phyloP scores from a whole-genome alignment of 441 rosid species.

The Pelargonium citronellum region DNA sequence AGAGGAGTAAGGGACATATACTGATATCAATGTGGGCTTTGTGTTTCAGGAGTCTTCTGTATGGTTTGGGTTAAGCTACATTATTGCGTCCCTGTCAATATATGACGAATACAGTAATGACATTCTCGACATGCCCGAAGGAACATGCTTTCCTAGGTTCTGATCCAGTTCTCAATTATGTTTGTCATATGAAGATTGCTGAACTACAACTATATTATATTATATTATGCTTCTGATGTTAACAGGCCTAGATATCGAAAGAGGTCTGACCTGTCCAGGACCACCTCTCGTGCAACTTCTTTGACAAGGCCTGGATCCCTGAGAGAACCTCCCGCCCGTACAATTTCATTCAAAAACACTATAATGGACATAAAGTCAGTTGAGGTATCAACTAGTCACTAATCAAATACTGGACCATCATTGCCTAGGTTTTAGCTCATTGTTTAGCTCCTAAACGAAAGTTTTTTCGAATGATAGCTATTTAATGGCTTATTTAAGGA shows the following conservation, averaged over 20 bases:
- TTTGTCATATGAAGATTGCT: not conserved
- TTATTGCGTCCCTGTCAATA: slow-evolving; percentile 67
- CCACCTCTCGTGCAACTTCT: slow-evolving; percentile 31
- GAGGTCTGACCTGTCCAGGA: slow-evolving; percentile 25
- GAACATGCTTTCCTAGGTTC: slow-evolving; percentile 90
- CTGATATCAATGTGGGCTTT: slow-evolving; percentile 13
- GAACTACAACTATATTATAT: too few species aligned
- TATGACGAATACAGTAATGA: slow-evolving; percentile 95
- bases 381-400: slow-evolving; percentile 38
- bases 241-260: slow-evolving; percentile 60
- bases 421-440: not conserved
- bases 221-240: slow-evolving; percentile 15
- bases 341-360: slow-evolving; percentile 42
- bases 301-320: slow-evolving; percentile 48
- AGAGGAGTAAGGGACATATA: not conserved
- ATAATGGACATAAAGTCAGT: slow-evolving; percentile 70
- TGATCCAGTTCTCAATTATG: slow-evolving; percentile 12
- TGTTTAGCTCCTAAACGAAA: slow-evolving; percentile 15
- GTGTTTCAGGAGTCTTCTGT: slow-evolving; percentile 72
- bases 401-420: not conserved
- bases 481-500: slow-evolving; percentile 55
- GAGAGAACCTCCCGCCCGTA: slow-evolving; percentile 42
- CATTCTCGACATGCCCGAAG: slow-evolving; percentile 82
- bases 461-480: slow-evolving; percentile 46
- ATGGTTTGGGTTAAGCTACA: slow-evolving; percentile 71